Percentiles rank a stretch among this genome's conserved stretches.
Evolutionary conservation across 108 stramenopile species (phyloP).

Genomic region (Stephanodiscus minutulus): DNA sequence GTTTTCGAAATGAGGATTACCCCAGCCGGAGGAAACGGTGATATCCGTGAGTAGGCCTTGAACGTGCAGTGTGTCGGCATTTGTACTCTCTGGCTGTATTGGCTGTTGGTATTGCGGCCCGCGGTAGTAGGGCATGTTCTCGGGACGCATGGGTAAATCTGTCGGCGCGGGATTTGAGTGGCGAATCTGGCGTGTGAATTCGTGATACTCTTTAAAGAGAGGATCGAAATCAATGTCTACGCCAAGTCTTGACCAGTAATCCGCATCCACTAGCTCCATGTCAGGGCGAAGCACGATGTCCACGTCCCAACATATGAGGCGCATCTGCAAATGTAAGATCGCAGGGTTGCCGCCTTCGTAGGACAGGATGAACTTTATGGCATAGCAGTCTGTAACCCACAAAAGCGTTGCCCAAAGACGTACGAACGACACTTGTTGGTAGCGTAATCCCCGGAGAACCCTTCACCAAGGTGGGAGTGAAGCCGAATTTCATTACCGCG

Average conservation of each 20-base stretch:
- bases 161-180: constrained; percentile 1
- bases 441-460: neutral
- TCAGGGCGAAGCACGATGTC: constrained; percentile 1
- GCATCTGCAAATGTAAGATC: neutral
- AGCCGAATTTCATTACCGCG: neutral
- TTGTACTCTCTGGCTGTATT: neutral
- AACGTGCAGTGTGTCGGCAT: too few relatives aligned
- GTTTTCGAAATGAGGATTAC: neutral
- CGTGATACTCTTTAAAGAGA: neutral
- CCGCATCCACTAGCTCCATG: neutral
- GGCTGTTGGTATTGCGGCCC: neutral
- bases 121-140: constrained; percentile 1
- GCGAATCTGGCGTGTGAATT: neutral
- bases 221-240: neutral
- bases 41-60: too few relatives aligned
- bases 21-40: too few relatives aligned
- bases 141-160: constrained; percentile 6
- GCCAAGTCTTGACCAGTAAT: constrained; percentile 2
- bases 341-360: constrained; percentile 5
- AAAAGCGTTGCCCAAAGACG: neutral
- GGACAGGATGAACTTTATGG: neutral
- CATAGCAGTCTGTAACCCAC: constrained; percentile 1
- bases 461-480: neutral
- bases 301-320: neutral
- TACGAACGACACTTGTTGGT: neutral